Conservation (phyloP, 805 yeast genomes). For the Metschnikowia amazonensis region DNA sequence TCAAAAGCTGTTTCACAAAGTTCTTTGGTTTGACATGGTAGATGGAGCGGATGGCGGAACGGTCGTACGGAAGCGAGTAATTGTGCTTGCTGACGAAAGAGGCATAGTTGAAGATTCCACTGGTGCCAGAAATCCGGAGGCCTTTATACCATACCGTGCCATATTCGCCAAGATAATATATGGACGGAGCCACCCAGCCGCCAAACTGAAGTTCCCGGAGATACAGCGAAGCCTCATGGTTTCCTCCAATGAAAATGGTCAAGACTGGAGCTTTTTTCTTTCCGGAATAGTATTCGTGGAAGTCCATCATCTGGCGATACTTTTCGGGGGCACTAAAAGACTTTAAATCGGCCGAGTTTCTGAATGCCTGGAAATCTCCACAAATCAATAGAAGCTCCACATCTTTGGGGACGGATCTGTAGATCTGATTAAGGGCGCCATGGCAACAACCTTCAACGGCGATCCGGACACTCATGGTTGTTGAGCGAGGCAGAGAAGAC, state of each 20-base stretch:
- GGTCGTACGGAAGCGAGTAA: conserved; percentile 44
- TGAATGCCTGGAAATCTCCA: conserved; percentile 87
- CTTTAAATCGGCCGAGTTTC: conserved; percentile 59
- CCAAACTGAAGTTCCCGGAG: conserved; percentile 72
- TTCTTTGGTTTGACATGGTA: conserved; percentile 74
- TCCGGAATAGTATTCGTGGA: conserved; percentile 66
- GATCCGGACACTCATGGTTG: conserved; percentile 26
- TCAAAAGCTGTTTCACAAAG: conserved; percentile 50
- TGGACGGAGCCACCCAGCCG: conserved; percentile 90
- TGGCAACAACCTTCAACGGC: conserved; percentile 92
- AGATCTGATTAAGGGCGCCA: conserved; percentile 66
- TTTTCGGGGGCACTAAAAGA: conserved; percentile 78
- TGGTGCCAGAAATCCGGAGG: conserved; percentile 69
- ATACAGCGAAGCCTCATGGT: conserved; percentile 87
- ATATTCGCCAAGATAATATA: conserved; percentile 77
- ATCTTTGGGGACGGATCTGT: conserved; percentile 24
- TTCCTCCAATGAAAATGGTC: conserved; percentile 89
- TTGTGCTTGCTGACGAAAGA: conserved; percentile 21
- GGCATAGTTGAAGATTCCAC: conserved; percentile 70
- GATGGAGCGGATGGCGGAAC: conserved; percentile 48
- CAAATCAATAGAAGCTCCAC: conserved; percentile 59
- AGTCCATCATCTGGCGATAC: conserved; percentile 74
- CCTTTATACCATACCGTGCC: conserved; percentile 76
- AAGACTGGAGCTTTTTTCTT: conserved; percentile 60
- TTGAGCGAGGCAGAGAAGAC: not conserved